phyloP scores from a whole-genome alignment of 129 eudicot species.

The Escallonia herrerae region DNA sequence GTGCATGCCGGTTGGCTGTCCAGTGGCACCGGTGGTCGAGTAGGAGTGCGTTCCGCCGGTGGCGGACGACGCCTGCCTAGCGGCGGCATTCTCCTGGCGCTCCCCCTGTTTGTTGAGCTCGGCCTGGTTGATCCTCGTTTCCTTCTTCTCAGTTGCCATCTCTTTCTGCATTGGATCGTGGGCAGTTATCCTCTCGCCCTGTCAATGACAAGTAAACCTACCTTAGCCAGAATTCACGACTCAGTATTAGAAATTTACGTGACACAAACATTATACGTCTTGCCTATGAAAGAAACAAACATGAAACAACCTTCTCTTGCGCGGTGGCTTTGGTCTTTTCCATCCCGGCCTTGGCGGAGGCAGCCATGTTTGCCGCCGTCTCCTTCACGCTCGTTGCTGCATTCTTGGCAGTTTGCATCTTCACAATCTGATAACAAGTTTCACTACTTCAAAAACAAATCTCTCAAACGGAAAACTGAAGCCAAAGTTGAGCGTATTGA shows the following conservation, averaged over 20 bases:
- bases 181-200: conserved; percentile 56
- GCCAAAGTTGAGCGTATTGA: too few relatives aligned
- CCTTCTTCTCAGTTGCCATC: conserved; percentile 59
- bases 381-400: conserved; percentile 33
- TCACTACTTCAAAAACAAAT: too few relatives aligned
- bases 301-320: conserved; percentile 46
- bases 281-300: too few relatives aligned
- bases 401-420: conserved; percentile 36
- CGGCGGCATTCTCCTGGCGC: conserved; percentile 40
- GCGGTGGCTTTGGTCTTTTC: conserved; percentile 53
- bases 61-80: conserved; percentile 29
- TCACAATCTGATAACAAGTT: too few relatives aligned
- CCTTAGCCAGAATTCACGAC: neutral
- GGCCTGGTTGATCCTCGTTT: conserved; percentile 38
- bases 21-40: conserved; percentile 43
- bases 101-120: conserved; percentile 53
- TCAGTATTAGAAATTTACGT: too few relatives aligned
- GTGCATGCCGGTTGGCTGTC: conserved; percentile 38
- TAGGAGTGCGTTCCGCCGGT: conserved; percentile 31
- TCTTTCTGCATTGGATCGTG: conserved; percentile 47
- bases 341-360: conserved; percentile 50
- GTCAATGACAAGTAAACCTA: neutral
- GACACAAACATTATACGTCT: too few relatives aligned
- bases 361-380: conserved; percentile 39
- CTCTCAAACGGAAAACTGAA: too few relatives aligned